These are phyloP conservation scores for Fusarium sp. DNA, from an alignment of 2,329 filamentous ascomycete genomes.

Conservation along the genomic window DNA sequence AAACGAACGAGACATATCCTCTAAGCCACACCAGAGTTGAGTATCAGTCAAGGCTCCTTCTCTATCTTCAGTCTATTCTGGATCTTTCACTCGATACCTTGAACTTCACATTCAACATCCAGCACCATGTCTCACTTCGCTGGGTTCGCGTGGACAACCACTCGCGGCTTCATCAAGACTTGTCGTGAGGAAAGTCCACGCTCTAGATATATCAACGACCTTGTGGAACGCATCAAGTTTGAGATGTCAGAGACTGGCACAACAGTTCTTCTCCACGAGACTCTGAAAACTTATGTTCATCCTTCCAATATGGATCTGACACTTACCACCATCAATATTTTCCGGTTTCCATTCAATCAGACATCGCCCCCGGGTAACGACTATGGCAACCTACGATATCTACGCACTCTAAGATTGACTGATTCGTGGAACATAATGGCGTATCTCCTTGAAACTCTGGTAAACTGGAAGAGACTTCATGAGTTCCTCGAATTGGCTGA, in stretches of 20 bases:
- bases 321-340: neutral
- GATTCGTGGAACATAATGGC: neutral
- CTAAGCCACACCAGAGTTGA: neutral
- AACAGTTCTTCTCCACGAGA: neutral
- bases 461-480: neutral
- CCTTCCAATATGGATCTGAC: neutral
- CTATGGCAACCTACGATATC: neutral
- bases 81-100: neutral
- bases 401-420: neutral
- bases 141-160: neutral
- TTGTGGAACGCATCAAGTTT: neutral
- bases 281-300: neutral
- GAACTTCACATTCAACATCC: neutral
- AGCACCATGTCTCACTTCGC: neutral
- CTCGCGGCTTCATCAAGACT: neutral
- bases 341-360: neutral
- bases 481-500: slow-evolving; percentile 24
- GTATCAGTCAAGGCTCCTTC: neutral
- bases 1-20: neutral
- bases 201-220: neutral
- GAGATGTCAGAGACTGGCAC: neutral
- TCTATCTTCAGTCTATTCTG: neutral
- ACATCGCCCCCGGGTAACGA: neutral
- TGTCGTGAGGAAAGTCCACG: neutral
- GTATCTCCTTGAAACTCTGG: neutral